phyloP scores from a whole-genome alignment of 768 basidiomycete genomes.

The Mycena amicta region DNA sequence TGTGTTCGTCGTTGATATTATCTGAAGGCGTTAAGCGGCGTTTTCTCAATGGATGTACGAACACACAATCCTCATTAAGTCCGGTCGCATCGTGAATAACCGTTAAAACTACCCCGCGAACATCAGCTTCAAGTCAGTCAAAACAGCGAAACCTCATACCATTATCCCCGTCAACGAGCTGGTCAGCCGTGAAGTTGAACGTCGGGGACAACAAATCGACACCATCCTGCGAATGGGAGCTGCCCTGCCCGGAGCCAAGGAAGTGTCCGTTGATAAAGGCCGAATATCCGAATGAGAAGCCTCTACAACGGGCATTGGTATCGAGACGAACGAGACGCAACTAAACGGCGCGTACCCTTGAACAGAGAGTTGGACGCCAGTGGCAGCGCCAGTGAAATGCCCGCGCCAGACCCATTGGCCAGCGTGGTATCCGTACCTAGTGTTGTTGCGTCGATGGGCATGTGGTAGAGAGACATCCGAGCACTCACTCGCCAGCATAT shows the following conservation, averaged over 20 bases:
- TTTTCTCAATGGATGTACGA: neutral
- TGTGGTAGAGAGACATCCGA: neutral
- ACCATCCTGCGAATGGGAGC: constrained; percentile 34
- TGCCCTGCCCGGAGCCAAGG: constrained; percentile 44
- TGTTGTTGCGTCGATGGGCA: no score
- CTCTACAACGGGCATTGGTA: constrained; percentile 22
- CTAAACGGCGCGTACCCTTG: constrained; percentile 33
- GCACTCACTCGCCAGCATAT: constrained; percentile 34
- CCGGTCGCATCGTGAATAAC: constrained; percentile 40
- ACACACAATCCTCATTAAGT: constrained; percentile 39
- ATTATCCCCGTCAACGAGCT: constrained; percentile 32
- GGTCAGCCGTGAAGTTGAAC: constrained; percentile 38
- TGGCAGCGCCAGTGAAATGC: constrained; percentile 45
- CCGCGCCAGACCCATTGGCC: constrained; percentile 50
- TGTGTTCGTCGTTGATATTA: constrained; percentile 43
- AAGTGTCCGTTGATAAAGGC: constrained; percentile 45
- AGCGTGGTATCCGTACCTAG: constrained; percentile 36
- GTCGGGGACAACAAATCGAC: constrained; percentile 35
- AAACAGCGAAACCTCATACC: constrained; percentile 15
- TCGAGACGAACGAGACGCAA: neutral
- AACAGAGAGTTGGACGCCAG: constrained; percentile 40
- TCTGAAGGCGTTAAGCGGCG: constrained; percentile 19
- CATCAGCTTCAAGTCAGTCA: neutral
- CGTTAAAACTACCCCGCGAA: constrained; percentile 30
- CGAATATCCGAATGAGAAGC: constrained; percentile 48